These are phyloP conservation scores for Juncus effusus DNA, from an alignment of 176 grass and related monocot genomes.

Conservation along the genomic window DNA sequence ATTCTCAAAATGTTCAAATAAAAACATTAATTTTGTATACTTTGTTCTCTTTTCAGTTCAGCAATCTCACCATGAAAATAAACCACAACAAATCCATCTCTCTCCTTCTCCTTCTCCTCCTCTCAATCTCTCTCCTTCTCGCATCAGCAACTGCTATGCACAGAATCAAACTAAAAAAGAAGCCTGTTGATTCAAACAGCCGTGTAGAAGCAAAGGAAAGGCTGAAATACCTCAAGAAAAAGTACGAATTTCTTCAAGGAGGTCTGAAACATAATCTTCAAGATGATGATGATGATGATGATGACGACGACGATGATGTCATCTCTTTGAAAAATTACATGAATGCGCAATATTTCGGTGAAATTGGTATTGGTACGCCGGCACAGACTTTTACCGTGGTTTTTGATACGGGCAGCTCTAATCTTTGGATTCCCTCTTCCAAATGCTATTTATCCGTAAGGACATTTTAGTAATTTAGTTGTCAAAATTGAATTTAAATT, in stretches of 20 bases:
- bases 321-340: slow-evolving; percentile 69
- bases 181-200: slow-evolving; percentile 16
- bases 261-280: background rate
- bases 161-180: slow-evolving; percentile 62
- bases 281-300: slow-evolving; percentile 18
- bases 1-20: background rate
- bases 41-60: background rate
- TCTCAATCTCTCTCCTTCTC: slow-evolving; percentile 38
- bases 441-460: slow-evolving; percentile 77
- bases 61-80: slow-evolving; percentile 42
- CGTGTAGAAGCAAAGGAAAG: slow-evolving; percentile 25
- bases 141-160: slow-evolving; percentile 39
- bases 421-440: slow-evolving; percentile 88
- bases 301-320: slow-evolving; percentile 37
- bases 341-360: slow-evolving; percentile 87
- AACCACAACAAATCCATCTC: slow-evolving; percentile 9
- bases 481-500: background rate
- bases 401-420: slow-evolving; percentile 88
- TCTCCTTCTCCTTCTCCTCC: slow-evolving; percentile 30
- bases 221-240: slow-evolving; percentile 30
- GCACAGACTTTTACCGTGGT: slow-evolving; percentile 83
- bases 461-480: background rate
- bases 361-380: slow-evolving; percentile 64
- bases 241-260: slow-evolving; percentile 33
- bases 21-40: background rate